phyloP scores from a whole-genome alignment of 1,284 basidiomycete species.

The Cutaneotrichosporon dermatis region DNA sequence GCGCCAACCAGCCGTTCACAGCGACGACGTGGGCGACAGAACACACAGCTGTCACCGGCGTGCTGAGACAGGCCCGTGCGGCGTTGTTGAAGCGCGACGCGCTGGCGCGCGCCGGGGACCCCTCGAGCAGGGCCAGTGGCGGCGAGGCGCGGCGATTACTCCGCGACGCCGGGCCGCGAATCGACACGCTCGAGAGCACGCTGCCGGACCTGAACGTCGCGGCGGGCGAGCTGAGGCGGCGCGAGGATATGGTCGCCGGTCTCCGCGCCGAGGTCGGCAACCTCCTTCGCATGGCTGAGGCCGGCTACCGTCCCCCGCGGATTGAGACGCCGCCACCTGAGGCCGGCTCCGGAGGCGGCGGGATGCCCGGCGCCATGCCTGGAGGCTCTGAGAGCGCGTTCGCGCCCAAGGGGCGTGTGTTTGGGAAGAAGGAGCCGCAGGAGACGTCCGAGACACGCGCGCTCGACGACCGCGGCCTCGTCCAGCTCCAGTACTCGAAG shows the following conservation, averaged over 20 bases:
- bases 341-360: background rate
- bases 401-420: conserved; percentile 55
- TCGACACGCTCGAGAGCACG: conserved; percentile 66
- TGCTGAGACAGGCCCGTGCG: conserved; percentile 72
- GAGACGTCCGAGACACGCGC: conserved; percentile 84
- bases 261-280: conserved; percentile 69
- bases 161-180: conserved; percentile 66
- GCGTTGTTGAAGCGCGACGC: conserved; percentile 82
- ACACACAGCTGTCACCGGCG: conserved; percentile 67
- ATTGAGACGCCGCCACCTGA: conserved; percentile 3
- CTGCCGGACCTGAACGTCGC: conserved; percentile 59
- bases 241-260: conserved; percentile 74
- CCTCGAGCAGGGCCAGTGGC: conserved; percentile 70
- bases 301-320: conserved; percentile 27
- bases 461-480: conserved; percentile 72
- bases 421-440: conserved; percentile 60
- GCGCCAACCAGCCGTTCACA: conserved; percentile 54
- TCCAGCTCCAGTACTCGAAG: conserved; percentile 72
- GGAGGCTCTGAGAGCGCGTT: background rate
- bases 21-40: conserved; percentile 77
- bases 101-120: conserved; percentile 67
- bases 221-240: conserved; percentile 72
- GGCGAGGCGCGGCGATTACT: conserved; percentile 79
- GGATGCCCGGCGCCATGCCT: background rate
- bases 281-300: conserved; percentile 44